Percentiles rank a stretch among this genome's conserved stretches.
These are phyloP conservation scores for Ogataea ganodermae DNA, from an alignment of 805 yeast genomes.

Conservation along the genomic window DNA sequence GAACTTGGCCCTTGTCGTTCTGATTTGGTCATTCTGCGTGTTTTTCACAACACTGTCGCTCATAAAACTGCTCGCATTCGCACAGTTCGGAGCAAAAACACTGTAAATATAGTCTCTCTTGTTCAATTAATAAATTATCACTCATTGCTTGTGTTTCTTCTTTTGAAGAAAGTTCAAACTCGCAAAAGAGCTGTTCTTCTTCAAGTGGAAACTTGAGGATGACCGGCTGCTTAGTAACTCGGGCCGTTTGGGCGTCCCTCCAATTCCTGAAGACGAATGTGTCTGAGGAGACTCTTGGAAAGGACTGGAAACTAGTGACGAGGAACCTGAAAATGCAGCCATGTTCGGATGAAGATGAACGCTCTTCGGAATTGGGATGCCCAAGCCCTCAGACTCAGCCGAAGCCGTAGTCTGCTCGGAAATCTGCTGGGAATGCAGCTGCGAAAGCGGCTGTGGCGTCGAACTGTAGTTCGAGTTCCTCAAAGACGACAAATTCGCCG, in stretches of 20 bases:
- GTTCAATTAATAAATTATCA: not conserved
- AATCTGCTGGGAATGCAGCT: slow-evolving; percentile 3
- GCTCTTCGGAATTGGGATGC: slow-evolving; percentile 12
- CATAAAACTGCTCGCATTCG: not conserved
- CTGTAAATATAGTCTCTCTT: not conserved
- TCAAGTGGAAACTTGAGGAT: slow-evolving; percentile 23
- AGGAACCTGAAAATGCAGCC: slow-evolving; percentile 1
- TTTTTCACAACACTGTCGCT: not conserved
- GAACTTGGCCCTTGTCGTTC: not conserved
- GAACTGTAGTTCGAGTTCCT: slow-evolving; percentile 8
- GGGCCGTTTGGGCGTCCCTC: slow-evolving; percentile 20
- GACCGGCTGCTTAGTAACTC: slow-evolving; percentile 20
- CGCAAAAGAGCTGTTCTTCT: slow-evolving; percentile 29
- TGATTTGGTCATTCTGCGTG: not conserved
- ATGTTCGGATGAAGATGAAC: slow-evolving; percentile 11
- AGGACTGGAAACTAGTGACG: slow-evolving; percentile 2
- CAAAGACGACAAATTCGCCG: slow-evolving; percentile 28
- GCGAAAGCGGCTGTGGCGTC: slow-evolving; percentile 6
- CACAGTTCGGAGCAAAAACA: not conserved
- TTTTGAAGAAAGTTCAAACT: slow-evolving; percentile 27
- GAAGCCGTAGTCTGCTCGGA: slow-evolving; percentile 8
- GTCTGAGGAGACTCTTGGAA: slow-evolving; percentile 6
- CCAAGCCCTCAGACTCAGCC: not conserved
- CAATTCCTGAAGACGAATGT: not conserved
- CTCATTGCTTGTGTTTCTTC: slow-evolving; percentile 13